These are phyloP conservation scores for Naganishia vaughanmartiniae DNA, from an alignment of 768 basidiomycete species.

Conservation along the genomic window DNA sequence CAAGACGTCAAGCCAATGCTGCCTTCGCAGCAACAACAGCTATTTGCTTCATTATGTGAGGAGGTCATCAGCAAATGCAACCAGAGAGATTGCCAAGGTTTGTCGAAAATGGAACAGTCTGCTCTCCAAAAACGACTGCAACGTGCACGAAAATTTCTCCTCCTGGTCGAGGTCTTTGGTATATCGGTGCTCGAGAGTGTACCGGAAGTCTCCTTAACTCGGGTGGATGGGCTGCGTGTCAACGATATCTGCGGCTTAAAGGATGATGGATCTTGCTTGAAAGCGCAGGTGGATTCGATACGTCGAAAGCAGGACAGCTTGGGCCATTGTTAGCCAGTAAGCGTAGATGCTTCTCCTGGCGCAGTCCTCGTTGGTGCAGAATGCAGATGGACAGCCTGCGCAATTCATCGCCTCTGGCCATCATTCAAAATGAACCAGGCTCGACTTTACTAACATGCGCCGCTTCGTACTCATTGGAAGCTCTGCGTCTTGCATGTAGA, in stretches of 20 bases:
- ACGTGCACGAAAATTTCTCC: slow-evolving; percentile 10
- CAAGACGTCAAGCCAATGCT: neutral
- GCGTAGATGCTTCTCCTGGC: no score
- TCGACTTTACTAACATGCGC: no score
- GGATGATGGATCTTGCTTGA: neutral
- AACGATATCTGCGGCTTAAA: neutral
- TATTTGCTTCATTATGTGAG: neutral
- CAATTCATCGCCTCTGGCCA: no score
- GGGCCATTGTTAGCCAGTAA: neutral
- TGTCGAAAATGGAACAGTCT: neutral
- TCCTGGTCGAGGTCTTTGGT: slow-evolving; percentile 18
- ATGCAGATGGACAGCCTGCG: no score
- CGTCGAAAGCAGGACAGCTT: slow-evolving; percentile 12
- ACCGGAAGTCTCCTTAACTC: slow-evolving; percentile 17
- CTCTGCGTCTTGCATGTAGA: no score
- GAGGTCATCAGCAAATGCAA: neutral
- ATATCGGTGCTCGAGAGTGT: slow-evolving; percentile 5
- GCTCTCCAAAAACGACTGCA: slow-evolving; percentile 20
- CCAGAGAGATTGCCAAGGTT: no score
- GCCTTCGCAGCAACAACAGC: slow-evolving; percentile 11
- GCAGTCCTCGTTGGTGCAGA: no score
- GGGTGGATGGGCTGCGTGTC: slow-evolving; percentile 2
- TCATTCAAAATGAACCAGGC: no score
- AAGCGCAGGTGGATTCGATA: slow-evolving; percentile 5
- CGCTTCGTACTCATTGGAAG: no score